Conservation (phyloP, 257 asterid species). For the Solanum bulbocastanum region DNA sequence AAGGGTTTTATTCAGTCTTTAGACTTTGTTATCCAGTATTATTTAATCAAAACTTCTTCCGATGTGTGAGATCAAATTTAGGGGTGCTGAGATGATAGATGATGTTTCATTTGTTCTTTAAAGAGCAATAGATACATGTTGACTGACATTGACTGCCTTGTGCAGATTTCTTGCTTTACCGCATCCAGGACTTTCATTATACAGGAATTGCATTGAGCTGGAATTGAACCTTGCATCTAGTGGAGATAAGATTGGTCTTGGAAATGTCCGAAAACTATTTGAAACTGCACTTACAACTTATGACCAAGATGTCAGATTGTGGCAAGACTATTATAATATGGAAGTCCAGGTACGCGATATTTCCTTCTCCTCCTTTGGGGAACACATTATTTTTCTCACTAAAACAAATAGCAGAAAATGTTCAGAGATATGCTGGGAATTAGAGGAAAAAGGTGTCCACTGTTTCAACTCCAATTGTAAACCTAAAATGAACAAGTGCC, state of each 20-base stretch:
- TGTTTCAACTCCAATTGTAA: background rate
- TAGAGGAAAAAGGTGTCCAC: background rate
- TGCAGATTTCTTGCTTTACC: constrained; percentile 82
- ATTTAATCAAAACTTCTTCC: background rate
- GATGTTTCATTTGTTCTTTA: background rate
- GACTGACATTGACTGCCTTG: background rate
- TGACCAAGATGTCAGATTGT: constrained; percentile 57
- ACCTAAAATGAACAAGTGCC: background rate
- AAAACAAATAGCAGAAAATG: background rate
- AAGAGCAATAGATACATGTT: background rate
- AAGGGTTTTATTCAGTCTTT: background rate
- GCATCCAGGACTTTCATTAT: constrained; percentile 67
- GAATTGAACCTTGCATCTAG: constrained; percentile 62
- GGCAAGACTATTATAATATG: constrained; percentile 77
- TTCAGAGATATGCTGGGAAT: background rate
- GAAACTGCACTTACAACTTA: constrained; percentile 79
- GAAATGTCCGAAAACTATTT: constrained; percentile 57
- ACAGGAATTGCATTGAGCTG: constrained; percentile 57
- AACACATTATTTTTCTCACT: background rate
- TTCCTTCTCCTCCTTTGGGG: background rate
- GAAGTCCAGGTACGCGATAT: constrained; percentile 55
- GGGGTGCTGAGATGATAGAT: background rate
- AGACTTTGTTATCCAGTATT: background rate
- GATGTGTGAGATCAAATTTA: background rate
- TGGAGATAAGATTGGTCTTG: constrained; percentile 45